Percentiles rank a stretch among this genome's conserved stretches.
phyloP scores from a whole-genome alignment of 257 asterid genomes.

The Scutellaria galericulata region DNA sequence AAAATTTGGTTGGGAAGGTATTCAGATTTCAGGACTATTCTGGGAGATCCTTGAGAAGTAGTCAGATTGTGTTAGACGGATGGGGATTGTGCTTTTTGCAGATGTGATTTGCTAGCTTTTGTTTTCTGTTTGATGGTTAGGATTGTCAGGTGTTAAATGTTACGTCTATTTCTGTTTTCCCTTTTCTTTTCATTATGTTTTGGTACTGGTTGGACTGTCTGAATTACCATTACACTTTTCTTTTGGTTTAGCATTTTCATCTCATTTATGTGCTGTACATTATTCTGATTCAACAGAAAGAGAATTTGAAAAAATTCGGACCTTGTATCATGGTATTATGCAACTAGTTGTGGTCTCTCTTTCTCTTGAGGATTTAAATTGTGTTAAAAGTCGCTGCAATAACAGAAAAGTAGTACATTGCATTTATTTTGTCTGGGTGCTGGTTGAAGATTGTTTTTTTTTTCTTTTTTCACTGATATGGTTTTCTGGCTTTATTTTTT shows the following conservation, averaged over 20 bases:
- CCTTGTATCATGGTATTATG: slow-evolving; percentile 18
- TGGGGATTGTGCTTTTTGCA: slow-evolving; percentile 11
- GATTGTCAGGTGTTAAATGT: neutral
- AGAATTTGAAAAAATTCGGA: neutral
- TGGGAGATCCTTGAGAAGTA: slow-evolving; percentile 1
- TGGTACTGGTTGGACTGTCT: slow-evolving; percentile 2
- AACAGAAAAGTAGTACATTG: slow-evolving; percentile 11
- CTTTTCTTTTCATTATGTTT: slow-evolving; percentile 7
- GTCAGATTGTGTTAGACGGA: neutral
- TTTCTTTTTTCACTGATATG: neutral
- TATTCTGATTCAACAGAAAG: neutral
- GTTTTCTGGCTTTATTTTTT: slow-evolving; percentile 1
- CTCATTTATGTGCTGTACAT: slow-evolving; percentile 5
- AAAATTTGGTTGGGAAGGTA: neutral
- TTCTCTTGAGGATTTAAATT: neutral
- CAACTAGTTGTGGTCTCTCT: neutral
- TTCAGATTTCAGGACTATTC: slow-evolving; percentile 17
- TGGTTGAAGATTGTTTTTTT: slow-evolving; percentile 6
- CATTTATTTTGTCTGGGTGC: slow-evolving; percentile 18
- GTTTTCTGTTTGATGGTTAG: neutral
- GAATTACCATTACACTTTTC: neutral
- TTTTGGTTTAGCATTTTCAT: neutral
- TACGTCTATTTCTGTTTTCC: neutral
- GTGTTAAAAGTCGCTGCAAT: neutral
- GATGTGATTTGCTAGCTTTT: neutral